Percentiles rank a stretch among this genome's conserved stretches.
Evolutionary conservation across 768 basidiomycete genomes (phyloP).

Genomic region (Udeniomyces megalosporus): DNA sequence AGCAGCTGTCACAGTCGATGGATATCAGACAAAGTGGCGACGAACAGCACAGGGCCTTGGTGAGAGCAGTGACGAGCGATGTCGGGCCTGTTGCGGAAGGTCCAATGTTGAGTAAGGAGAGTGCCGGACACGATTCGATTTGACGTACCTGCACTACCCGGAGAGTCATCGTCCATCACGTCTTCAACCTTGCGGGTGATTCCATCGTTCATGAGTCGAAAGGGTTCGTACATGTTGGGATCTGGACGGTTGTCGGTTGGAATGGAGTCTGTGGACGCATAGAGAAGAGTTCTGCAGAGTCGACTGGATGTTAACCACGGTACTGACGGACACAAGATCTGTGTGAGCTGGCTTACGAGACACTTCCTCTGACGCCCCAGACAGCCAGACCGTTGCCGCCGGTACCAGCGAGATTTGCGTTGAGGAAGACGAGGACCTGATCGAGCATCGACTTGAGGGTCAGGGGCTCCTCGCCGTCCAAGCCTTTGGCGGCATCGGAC

Average conservation of each 20-base stretch:
- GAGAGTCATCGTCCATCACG: slow-evolving; percentile 6
- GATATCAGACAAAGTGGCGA: slow-evolving; percentile 7
- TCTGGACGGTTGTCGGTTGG: not conserved
- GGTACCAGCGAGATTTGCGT: slow-evolving; percentile 75
- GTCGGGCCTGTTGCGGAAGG: slow-evolving; percentile 22
- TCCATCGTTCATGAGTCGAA: slow-evolving; percentile 7
- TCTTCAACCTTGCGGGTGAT: not conserved
- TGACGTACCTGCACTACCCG: not conserved
- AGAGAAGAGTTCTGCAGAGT: not conserved
- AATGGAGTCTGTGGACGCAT: slow-evolving; percentile 2
- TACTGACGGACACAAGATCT: too few relatives aligned
- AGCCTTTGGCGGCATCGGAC: slow-evolving; percentile 1
- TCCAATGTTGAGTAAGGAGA: not conserved
- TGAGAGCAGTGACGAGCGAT: slow-evolving; percentile 32
- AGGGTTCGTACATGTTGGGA: slow-evolving; percentile 16
- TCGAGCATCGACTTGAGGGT: slow-evolving; percentile 58
- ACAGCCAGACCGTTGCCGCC: slow-evolving; percentile 88
- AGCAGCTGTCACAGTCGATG: too few relatives aligned
- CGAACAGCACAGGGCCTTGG: slow-evolving; percentile 82
- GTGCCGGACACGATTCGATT: not conserved
- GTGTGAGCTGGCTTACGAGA: too few relatives aligned
- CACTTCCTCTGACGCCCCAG: slow-evolving; percentile 46
- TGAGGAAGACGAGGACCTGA: slow-evolving; percentile 75
- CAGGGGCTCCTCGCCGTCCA: slow-evolving; percentile 35
- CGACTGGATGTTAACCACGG: too few relatives aligned